These are phyloP conservation scores for Dactylonectria macrodidyma DNA, from an alignment of 2,329 filamentous ascomycete genomes.

Conservation along the genomic window DNA sequence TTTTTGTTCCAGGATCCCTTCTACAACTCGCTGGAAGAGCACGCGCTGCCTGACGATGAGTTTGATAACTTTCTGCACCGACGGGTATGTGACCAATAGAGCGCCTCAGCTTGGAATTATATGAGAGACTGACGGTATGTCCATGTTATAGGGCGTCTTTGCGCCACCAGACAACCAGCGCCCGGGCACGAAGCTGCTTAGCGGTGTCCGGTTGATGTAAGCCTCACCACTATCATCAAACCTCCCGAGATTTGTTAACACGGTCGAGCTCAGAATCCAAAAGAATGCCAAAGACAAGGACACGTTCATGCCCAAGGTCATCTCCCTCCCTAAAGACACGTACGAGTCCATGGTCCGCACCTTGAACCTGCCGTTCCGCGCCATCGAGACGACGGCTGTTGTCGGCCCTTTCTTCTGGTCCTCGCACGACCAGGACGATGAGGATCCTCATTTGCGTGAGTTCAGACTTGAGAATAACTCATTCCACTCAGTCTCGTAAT, in stretches of 20 bases:
- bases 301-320: slow-evolving; percentile 69
- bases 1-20: slow-evolving; percentile 60
- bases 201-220: slow-evolving; percentile 70
- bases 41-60: slow-evolving; percentile 66
- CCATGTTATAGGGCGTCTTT: slow-evolving; percentile 66
- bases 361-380: slow-evolving; percentile 68
- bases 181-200: slow-evolving; percentile 61
- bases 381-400: slow-evolving; percentile 70
- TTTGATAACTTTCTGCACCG: slow-evolving; percentile 71
- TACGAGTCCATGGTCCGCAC: slow-evolving; percentile 71
- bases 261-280: slow-evolving; percentile 61
- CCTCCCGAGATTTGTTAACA: slow-evolving; percentile 19
- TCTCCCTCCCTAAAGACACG: slow-evolving; percentile 65
- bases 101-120: neutral
- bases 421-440: slow-evolving; percentile 69
- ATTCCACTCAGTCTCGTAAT: no score
- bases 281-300: slow-evolving; percentile 69
- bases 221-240: slow-evolving; percentile 42
- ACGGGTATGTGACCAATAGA: slow-evolving; percentile 56
- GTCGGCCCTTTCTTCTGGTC: slow-evolving; percentile 77
- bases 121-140: slow-evolving; percentile 12
- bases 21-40: slow-evolving; percentile 66
- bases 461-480: slow-evolving; percentile 13
- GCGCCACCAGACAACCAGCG: slow-evolving; percentile 59
- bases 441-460: slow-evolving; percentile 71